A percentile compares a stretch with the other conserved stretches of the same genome.
These are phyloP conservation scores for Tuctoria greenei DNA, from an alignment of 176 grass and related monocot genomes.

Conservation along the genomic window DNA sequence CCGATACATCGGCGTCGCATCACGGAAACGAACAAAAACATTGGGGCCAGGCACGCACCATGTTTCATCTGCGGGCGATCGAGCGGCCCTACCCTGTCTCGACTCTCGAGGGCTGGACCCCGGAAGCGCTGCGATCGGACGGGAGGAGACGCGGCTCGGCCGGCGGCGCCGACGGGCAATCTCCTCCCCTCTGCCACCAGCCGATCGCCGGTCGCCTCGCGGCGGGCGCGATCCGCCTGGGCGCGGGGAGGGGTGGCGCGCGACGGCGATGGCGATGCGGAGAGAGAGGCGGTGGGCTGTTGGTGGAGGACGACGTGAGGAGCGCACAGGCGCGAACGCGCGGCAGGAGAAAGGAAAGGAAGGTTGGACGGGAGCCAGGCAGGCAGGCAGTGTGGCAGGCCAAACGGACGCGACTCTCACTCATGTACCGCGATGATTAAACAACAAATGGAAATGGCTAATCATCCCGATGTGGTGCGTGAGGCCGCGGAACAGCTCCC, in stretches of 20 bases:
- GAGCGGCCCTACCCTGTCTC: slow-evolving; percentile 9
- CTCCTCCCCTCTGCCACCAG: slow-evolving; percentile 47
- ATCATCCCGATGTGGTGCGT: slow-evolving; percentile 31
- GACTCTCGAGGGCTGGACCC: slow-evolving; percentile 15
- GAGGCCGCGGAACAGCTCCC: slow-evolving; percentile 14
- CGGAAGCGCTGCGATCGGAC: slow-evolving; percentile 23
- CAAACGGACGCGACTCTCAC: slow-evolving; percentile 34
- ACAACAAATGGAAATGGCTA: background rate
- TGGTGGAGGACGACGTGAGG: slow-evolving; percentile 29
- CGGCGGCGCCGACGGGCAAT: slow-evolving; percentile 51
- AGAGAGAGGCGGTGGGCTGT: background rate
- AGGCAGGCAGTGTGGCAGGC: slow-evolving; percentile 19
- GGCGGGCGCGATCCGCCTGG: slow-evolving; percentile 35
- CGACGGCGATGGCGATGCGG: slow-evolving; percentile 5
- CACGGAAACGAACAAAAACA: background rate
- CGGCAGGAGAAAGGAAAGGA: background rate
- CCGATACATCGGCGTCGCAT: slow-evolving; percentile 39
- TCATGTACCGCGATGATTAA: slow-evolving; percentile 38
- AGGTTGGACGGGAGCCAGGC: background rate
- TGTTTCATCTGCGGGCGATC: slow-evolving; percentile 54
- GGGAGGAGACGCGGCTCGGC: slow-evolving; percentile 61
- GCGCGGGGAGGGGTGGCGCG: background rate
- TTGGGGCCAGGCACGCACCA: slow-evolving; percentile 37
- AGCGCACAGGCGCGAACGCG: slow-evolving; percentile 2
- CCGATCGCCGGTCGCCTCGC: slow-evolving; percentile 36